phyloP scores from a whole-genome alignment of 106 monocot species.

The Allium sativum region DNA sequence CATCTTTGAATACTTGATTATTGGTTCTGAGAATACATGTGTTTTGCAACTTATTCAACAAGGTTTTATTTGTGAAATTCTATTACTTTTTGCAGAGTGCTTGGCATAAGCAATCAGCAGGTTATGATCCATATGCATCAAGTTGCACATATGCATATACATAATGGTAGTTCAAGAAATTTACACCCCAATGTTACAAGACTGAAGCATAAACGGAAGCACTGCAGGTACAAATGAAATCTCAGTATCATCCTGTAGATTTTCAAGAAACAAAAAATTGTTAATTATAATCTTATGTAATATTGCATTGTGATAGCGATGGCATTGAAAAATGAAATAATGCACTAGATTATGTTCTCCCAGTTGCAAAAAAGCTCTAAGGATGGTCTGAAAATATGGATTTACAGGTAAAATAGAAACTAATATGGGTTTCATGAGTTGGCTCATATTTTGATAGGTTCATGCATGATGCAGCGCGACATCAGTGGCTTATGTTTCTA shows the following conservation, averaged over 20 bases:
- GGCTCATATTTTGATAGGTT: no score
- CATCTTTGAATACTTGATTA: no score
- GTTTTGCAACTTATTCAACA: no score
- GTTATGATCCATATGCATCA: conserved; percentile 22
- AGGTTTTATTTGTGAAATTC: not conserved
- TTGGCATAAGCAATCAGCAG: conserved; percentile 41
- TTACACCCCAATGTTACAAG: conserved; percentile 21
- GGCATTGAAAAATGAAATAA: conserved; percentile 16
- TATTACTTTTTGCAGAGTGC: conserved; percentile 22
- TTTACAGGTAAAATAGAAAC: conserved; percentile 66
- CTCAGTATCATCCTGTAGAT: no score
- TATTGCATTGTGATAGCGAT: conserved; percentile 6
- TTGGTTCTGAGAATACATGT: no score
- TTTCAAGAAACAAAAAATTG: no score
- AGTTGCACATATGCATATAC: conserved; percentile 9
- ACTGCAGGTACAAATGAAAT: conserved; percentile 37
- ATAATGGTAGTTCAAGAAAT: conserved; percentile 20
- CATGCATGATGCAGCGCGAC: no score
- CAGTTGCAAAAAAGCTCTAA: conserved; percentile 45
- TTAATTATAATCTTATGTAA: no score
- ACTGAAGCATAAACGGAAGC: conserved; percentile 18
- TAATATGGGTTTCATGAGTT: no score
- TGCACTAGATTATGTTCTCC: conserved; percentile 31
- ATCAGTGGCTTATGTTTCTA: no score
- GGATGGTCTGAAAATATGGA: conserved; percentile 68